Evolutionary conservation across 305 asterid genomes (phyloP), one percentile per base, ranked within the genome.

Genomic region (Plantago rigida): DNA sequence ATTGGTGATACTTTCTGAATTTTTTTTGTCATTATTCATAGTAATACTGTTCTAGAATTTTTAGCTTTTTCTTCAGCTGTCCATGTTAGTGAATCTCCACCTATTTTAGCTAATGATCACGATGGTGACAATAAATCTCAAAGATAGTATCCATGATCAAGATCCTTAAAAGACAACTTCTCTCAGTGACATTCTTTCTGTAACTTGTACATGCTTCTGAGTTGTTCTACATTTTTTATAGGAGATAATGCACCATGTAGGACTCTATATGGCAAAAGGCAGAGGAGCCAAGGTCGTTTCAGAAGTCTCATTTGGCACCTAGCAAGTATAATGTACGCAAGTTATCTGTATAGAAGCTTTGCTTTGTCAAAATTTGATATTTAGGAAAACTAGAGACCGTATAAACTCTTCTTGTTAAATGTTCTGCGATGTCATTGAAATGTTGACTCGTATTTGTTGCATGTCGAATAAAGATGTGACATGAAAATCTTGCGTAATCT

Each of bases 161-260:
- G 44, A 36, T 36, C 44, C 6, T 8, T 4, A 36, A 8, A 36
- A 36, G 9, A 4, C 44, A 12, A 36, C 44, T 36, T 36, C 6
- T 36, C 44, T 8, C 44, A 36, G 44, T 5, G 9, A 31, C 11
- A 1, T 36, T 8, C 7, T 31, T 31, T 5, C 39, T 31, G 26
- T 22, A 22, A 22, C 26, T 22, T 22, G 39, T 31, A 14, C 29
- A 17, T 66, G 41, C 47, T 69, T 52, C 57, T 67, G 28, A 52
- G 51, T 53, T 47, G 8, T 36, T 47, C 44, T 45, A 42, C 53
- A 17, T 63, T 57, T 22, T 22, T 56, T 47, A 58, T 54, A 87
- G 95, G 94, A 80, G 34, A 54, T 85, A 53, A 87, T 85, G 95
- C 97, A 89, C 79, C 95, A 81, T 60, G 51, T 87, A n/a, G 97